Percentiles rank a stretch among this genome's conserved stretches.
Evolutionary conservation across 768 basidiomycete species (phyloP).

Genomic region (Lactarius sanguifluus): DNA sequence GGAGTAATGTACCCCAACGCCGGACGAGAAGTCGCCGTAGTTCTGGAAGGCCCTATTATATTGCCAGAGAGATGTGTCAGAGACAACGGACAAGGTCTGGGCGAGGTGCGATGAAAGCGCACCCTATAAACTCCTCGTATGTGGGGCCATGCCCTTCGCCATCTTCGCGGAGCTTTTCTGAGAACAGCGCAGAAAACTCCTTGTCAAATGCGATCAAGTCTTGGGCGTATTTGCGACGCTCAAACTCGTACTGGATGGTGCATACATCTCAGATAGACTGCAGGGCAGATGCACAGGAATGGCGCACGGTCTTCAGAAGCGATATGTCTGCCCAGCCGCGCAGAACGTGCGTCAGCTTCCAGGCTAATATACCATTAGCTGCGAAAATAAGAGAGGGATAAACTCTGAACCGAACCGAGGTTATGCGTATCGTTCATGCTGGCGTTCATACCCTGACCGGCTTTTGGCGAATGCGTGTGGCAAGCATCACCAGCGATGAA

Average conservation of each 20-base stretch:
- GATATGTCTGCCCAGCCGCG: conserved; percentile 48
- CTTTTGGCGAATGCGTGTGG: conserved; percentile 47
- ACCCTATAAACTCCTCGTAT: conserved; percentile 49
- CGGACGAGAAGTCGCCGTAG: conserved; percentile 48
- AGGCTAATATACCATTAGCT: conserved; percentile 36
- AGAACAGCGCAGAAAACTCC: conserved; percentile 51
- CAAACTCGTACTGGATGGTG: conserved; percentile 46
- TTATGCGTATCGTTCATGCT: conserved; percentile 57
- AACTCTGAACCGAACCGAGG: conserved; percentile 36
- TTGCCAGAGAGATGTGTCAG: background rate
- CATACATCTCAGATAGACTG: background rate
- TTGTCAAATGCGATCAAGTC: conserved; percentile 57
- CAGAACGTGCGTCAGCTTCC: conserved; percentile 55
- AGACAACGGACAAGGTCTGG: background rate
- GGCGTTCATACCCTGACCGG: conserved; percentile 55
- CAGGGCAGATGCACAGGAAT: background rate
- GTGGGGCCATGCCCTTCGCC: conserved; percentile 47
- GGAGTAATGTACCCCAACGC: conserved; percentile 50
- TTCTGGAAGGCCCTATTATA: conserved; percentile 43
- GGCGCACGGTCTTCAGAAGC: conserved; percentile 47
- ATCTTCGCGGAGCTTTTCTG: conserved; percentile 48
- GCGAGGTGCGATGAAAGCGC: conserved; percentile 19
- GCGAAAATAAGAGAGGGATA: background rate
- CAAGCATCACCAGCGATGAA: conserved; percentile 61
- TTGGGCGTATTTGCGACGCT: conserved; percentile 53